phyloP scores from a whole-genome alignment of 306 rosid genomes.

The Trifolium repens region DNA sequence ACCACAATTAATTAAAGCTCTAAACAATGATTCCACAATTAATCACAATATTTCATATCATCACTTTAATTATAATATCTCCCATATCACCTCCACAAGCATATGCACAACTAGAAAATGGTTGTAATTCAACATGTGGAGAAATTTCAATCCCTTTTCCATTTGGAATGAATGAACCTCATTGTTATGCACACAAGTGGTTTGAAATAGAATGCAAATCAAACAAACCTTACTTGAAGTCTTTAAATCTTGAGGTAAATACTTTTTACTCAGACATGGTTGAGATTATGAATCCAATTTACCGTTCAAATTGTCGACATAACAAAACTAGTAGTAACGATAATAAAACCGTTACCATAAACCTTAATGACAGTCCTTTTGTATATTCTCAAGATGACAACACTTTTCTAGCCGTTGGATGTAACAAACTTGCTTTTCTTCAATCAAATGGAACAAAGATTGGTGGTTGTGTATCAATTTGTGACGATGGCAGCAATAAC shows the following conservation, averaged over 20 bases:
- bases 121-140: constrained; percentile 47
- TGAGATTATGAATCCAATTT: constrained; percentile 24
- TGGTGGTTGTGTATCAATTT: constrained; percentile 47
- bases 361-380: constrained; percentile 44
- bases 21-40: constrained; percentile 28
- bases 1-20: background rate
- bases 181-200: constrained; percentile 41
- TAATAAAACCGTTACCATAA: background rate
- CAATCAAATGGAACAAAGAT: constrained; percentile 25
- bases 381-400: constrained; percentile 23
- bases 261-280: background rate
- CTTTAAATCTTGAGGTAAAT: constrained; percentile 31
- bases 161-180: constrained; percentile 47
- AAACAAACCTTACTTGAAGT: constrained; percentile 28
- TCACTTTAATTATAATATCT: background rate
- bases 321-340: no score
- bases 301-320: constrained; percentile 10
- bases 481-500: background rate
- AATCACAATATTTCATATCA: background rate
- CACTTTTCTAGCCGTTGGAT: constrained; percentile 39
- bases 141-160: constrained; percentile 40
- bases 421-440: constrained; percentile 35
- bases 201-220: constrained; percentile 49
- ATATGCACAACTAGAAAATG: background rate
- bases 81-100: background rate